A percentile compares a stretch with the other conserved stretches of the same genome.
Conservation (phyloP, 2,329 filamentous ascomycete genomes). For the Plectosphaerella plurivora region DNA sequence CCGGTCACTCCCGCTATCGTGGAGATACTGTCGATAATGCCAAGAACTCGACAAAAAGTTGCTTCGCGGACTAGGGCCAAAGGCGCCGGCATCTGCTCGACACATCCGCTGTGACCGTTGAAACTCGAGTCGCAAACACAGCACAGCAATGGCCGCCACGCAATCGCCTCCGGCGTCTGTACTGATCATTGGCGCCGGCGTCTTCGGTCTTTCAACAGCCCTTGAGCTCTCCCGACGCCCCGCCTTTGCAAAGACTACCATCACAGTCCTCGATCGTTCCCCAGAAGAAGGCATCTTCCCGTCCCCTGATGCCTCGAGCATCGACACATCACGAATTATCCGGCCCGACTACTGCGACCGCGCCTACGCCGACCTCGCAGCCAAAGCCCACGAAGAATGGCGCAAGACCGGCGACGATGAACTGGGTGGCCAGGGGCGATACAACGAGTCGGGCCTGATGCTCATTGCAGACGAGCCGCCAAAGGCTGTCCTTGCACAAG, state of each 20-base stretch:
- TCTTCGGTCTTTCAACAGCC: slow-evolving; percentile 59
- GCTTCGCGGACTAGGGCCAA: no score
- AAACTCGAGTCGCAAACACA: no score
- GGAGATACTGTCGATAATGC: neutral
- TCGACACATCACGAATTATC: slow-evolving; percentile 62
- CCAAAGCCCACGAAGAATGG: slow-evolving; percentile 66
- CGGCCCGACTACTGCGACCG: slow-evolving; percentile 76
- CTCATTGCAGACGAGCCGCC: slow-evolving; percentile 43
- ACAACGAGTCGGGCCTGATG: slow-evolving; percentile 65
- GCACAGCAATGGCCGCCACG: no score
- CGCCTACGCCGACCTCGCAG: slow-evolving; percentile 70
- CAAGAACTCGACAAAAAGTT: neutral
- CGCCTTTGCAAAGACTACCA: slow-evolving; percentile 44
- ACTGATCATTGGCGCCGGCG: slow-evolving; percentile 65
- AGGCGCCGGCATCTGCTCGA: no score
- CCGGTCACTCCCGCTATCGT: neutral
- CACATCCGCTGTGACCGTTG: no score
- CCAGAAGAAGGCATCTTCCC: slow-evolving; percentile 49
- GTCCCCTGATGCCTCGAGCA: slow-evolving; percentile 53
- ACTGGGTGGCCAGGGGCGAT: slow-evolving; percentile 61
- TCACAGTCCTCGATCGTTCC: slow-evolving; percentile 57
- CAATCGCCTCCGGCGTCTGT: slow-evolving; percentile 38
- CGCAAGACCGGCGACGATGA: slow-evolving; percentile 51
- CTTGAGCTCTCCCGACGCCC: slow-evolving; percentile 63
- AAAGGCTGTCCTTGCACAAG: neutral